phyloP scores from a whole-genome alignment of 352 stramenopile genomes.

The Plasmopara halstedii region DNA sequence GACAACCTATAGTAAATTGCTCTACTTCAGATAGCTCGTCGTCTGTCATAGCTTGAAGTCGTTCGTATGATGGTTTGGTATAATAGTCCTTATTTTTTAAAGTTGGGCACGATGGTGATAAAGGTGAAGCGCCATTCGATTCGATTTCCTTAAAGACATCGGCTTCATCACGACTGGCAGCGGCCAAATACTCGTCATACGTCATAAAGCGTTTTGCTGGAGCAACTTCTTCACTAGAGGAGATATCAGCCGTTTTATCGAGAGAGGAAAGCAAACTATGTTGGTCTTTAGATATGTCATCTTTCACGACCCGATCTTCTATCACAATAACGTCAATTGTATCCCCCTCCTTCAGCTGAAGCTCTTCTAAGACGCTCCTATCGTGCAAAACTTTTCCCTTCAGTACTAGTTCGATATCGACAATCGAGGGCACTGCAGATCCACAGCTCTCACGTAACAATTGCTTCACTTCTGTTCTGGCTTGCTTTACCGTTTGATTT shows the following conservation, averaged over 20 bases:
- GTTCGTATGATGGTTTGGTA: conserved; percentile 61
- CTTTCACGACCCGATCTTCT: conserved; percentile 30
- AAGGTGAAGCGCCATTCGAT: conserved; percentile 2
- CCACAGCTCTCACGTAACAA: conserved; percentile 40
- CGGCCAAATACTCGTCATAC: conserved; percentile 73
- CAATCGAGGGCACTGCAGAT: conserved; percentile 22
- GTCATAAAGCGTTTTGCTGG: conserved; percentile 64
- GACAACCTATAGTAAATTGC: conserved; percentile 72
- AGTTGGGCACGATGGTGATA: conserved; percentile 41
- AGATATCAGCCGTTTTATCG: conserved; percentile 26
- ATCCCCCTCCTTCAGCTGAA: conserved; percentile 59
- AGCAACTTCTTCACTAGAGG: conserved; percentile 14
- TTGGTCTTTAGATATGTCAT: conserved; percentile 22
- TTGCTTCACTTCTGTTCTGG: conserved; percentile 48
- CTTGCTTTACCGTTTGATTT: conserved; percentile 47
- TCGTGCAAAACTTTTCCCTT: conserved; percentile 57
- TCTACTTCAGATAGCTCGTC: conserved; percentile 61
- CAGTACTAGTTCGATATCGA: conserved; percentile 54
- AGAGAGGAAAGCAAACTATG: conserved; percentile 15
- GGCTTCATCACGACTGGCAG: conserved; percentile 47
- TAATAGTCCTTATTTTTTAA: conserved; percentile 78
- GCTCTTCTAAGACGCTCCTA: conserved; percentile 28
- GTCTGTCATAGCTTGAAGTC: conserved; percentile 65
- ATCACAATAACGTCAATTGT: conserved; percentile 63
- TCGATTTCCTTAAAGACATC: conserved; percentile 28